Conservation (phyloP, 306 rosid species). For the Cucurbita maxima region DNA sequence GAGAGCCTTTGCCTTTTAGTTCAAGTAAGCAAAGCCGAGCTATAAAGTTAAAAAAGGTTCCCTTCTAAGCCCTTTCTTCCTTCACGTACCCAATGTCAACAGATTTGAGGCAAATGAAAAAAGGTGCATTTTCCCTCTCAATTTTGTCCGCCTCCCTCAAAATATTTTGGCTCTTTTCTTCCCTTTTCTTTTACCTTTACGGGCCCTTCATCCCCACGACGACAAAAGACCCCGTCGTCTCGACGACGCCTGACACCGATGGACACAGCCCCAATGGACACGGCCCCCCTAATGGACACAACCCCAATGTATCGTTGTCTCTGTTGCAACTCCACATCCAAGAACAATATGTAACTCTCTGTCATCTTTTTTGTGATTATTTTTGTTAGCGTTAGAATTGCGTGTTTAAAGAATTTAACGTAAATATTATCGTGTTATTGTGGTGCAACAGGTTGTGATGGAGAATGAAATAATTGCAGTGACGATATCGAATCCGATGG, state of each 20-base stretch:
- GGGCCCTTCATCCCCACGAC: not conserved
- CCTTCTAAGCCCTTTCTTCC: not conserved
- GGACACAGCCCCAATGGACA: not conserved
- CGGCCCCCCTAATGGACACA: not conserved
- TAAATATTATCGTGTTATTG: not conserved
- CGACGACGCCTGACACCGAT: not conserved
- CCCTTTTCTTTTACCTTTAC: not conserved
- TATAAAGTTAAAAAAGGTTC: not conserved
- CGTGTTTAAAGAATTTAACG: too few species aligned
- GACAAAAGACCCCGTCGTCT: not conserved
- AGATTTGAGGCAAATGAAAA: not conserved
- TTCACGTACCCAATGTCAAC: not conserved
- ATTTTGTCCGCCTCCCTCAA: not conserved
- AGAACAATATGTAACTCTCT: conserved; percentile 29
- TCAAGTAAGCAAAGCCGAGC: conserved; percentile 17
- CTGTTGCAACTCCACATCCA: conserved; percentile 18
- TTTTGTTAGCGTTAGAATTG: too few species aligned
- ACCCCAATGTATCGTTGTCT: not conserved
- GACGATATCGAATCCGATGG: conserved; percentile 58
- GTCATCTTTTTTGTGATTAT: not conserved
- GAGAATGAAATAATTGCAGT: conserved; percentile 61
- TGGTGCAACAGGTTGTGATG: conserved; percentile 42
- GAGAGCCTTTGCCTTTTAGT: conserved; percentile 20
- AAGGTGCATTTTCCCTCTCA: not conserved
- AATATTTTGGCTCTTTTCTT: not conserved